Conservation (phyloP, 2,329 filamentous ascomycete species). For the Zymoseptoria passerinii region DNA sequence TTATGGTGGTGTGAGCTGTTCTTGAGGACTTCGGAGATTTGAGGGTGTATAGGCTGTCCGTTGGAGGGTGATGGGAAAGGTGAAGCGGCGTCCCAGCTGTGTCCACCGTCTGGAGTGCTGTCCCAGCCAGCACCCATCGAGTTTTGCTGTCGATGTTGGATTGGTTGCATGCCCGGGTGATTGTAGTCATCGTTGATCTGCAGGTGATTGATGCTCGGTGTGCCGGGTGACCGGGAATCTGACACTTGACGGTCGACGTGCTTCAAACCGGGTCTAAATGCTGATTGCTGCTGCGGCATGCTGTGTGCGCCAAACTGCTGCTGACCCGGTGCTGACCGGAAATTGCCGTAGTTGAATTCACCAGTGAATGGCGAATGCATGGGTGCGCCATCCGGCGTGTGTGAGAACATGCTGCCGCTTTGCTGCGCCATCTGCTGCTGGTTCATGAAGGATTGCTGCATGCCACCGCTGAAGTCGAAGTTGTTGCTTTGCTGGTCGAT, state of each 20-base stretch:
- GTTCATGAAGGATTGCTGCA: conserved; percentile 39
- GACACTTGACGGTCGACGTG: conserved; percentile 55
- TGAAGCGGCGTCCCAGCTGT: conserved; percentile 74
- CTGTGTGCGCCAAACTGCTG: conserved; percentile 33
- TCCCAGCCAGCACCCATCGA: conserved; percentile 76
- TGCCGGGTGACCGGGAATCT: conserved; percentile 69
- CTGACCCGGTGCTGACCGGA: conserved; percentile 58
- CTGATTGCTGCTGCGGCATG: conserved; percentile 28
- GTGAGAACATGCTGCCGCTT: conserved; percentile 70
- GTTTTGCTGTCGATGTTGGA: conserved; percentile 38
- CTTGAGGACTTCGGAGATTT: conserved; percentile 82
- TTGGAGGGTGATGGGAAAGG: conserved; percentile 80
- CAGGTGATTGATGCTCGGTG: conserved; percentile 63
- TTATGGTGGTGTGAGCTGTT: conserved; percentile 59
- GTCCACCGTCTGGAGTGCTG: conserved; percentile 64
- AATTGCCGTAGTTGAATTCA: conserved; percentile 67
- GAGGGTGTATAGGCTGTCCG: conserved; percentile 53
- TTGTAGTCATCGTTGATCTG: conserved; percentile 54
- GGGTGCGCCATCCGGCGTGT: conserved; percentile 82
- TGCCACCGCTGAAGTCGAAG: conserved; percentile 38
- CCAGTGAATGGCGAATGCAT: conserved; percentile 84
- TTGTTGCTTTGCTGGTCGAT: conserved; percentile 28
- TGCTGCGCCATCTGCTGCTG: conserved; percentile 48
- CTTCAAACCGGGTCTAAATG: conserved; percentile 24
- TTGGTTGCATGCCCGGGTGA: conserved; percentile 36